Evolutionary conservation across 768 basidiomycete genomes (phyloP).

Genomic region (Serendipita vermifera): DNA sequence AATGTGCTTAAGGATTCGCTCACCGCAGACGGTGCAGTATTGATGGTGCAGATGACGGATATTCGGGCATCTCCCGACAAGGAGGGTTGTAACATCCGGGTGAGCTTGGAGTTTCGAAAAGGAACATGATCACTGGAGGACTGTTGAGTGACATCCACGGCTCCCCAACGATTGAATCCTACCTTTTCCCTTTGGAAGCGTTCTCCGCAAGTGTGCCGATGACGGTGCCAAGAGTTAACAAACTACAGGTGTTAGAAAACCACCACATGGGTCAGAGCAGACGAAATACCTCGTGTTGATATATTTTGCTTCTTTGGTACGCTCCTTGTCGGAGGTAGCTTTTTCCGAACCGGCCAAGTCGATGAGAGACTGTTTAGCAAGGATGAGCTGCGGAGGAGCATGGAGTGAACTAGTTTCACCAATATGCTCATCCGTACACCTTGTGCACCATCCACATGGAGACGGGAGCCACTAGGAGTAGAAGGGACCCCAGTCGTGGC

Average conservation of each 20-base stretch:
- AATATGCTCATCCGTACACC: slow-evolving; percentile 67
- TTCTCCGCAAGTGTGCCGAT: slow-evolving; percentile 89
- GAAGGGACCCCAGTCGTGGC: slow-evolving; percentile 22
- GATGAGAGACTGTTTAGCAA: slow-evolving; percentile 55
- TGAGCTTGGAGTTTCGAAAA: slow-evolving; percentile 90
- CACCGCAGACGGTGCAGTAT: slow-evolving; percentile 66
- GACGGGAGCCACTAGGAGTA: slow-evolving; percentile 45
- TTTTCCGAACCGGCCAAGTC: slow-evolving; percentile 96
- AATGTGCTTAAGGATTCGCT: slow-evolving; percentile 80
- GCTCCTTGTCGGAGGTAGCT: slow-evolving; percentile 88
- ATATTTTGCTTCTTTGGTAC: slow-evolving; percentile 91
- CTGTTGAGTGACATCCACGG: slow-evolving; percentile 7
- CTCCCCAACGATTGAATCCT: background rate
- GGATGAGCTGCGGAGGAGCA: slow-evolving; percentile 6
- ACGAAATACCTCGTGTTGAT: slow-evolving; percentile 52
- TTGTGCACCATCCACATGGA: slow-evolving; percentile 66
- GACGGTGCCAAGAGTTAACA: slow-evolving; percentile 85
- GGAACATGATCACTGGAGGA: slow-evolving; percentile 72
- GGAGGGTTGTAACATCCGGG: slow-evolving; percentile 87
- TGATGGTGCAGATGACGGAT: slow-evolving; percentile 91
- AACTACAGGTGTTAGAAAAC: slow-evolving; percentile 29
- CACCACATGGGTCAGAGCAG: background rate
- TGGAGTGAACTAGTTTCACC: slow-evolving; percentile 33
- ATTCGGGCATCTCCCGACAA: slow-evolving; percentile 91
- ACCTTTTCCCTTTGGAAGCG: slow-evolving; percentile 60